These are phyloP conservation scores for Oleoguttula mirabilis DNA, from an alignment of 495 filamentous ascomycete genomes.

Conservation along the genomic window DNA sequence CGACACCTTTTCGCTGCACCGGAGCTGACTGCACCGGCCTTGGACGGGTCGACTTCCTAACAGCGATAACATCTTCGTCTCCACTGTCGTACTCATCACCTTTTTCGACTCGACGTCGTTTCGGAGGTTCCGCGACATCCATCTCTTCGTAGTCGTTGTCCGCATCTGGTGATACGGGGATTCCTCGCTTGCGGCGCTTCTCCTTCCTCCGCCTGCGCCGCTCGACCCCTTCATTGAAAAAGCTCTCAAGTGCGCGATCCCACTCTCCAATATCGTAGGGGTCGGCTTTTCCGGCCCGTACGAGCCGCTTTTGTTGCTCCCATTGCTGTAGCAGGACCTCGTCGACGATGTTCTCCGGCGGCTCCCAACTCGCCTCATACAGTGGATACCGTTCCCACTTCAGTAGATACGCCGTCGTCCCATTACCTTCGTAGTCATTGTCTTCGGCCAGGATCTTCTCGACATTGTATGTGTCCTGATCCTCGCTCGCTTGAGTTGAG, in stretches of 20 bases:
- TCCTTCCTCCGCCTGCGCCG: conserved; percentile 3
- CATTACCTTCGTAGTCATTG: neutral
- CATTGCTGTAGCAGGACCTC: conserved; percentile 3
- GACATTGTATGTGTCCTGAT: conserved; percentile 7
- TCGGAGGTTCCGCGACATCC: no score
- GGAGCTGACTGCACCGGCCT: no score
- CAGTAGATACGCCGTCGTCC: conserved; percentile 8
- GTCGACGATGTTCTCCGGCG: conserved; percentile 4
- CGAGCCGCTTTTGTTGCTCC: conserved; percentile 9
- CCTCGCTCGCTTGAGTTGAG: conserved; percentile 4
- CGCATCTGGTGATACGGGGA: no score
- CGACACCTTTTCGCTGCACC: no score
- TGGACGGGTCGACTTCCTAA: no score
- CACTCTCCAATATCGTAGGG: conserved; percentile 10
- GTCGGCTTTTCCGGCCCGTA: neutral
- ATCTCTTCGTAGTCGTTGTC: no score
- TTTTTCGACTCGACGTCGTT: no score
- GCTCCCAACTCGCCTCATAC: conserved; percentile 11
- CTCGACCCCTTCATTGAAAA: conserved; percentile 1
- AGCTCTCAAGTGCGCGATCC: neutral
- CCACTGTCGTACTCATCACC: no score
- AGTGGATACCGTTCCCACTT: conserved; percentile 16
- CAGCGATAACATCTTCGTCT: no score
- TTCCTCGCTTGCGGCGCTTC: conserved; percentile 8
- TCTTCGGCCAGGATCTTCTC: conserved; percentile 19